Evolutionary conservation across 495 filamentous ascomycete genomes (phyloP).

Genomic region (Entonaema liquescens): DNA sequence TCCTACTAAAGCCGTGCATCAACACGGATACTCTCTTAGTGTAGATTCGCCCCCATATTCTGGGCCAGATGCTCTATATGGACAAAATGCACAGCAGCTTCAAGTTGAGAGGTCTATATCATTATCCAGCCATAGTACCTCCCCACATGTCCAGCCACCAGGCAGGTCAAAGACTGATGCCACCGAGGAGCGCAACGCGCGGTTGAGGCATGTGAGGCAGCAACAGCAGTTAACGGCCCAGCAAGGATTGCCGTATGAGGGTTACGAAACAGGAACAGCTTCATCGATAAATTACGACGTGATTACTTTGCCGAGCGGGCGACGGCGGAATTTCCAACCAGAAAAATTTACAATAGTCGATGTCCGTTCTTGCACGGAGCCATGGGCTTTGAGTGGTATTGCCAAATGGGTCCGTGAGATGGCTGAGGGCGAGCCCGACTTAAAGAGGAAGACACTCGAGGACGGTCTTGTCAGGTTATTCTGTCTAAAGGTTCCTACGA

Average conservation of each 20-base stretch:
- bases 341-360: constrained; percentile 86
- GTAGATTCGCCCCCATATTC: constrained; percentile 50
- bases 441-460: constrained; percentile 81
- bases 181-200: constrained; percentile 65
- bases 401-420: constrained; percentile 86
- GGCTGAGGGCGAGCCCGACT: constrained; percentile 83
- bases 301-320: constrained; percentile 72
- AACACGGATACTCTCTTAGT: constrained; percentile 53
- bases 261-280: constrained; percentile 61
- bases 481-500: constrained; percentile 95
- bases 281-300: constrained; percentile 69
- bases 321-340: constrained; percentile 82
- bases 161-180: constrained; percentile 96
- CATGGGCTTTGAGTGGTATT: constrained; percentile 93
- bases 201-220: constrained; percentile 66
- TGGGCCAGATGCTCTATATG: constrained; percentile 48
- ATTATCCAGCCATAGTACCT: constrained; percentile 79
- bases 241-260: constrained; percentile 56
- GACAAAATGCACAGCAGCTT: constrained; percentile 51
- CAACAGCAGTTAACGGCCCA: constrained; percentile 60
- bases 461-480: constrained; percentile 91
- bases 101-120: constrained; percentile 87
- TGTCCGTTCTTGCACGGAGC: constrained; percentile 85
- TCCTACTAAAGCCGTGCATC: constrained; percentile 43
- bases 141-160: constrained; percentile 80